A percentile compares a stretch with the other conserved stretches of the same genome.
Evolutionary conservation across 179 eudicot species (phyloP).

Genomic region (Beta corolliflora): DNA sequence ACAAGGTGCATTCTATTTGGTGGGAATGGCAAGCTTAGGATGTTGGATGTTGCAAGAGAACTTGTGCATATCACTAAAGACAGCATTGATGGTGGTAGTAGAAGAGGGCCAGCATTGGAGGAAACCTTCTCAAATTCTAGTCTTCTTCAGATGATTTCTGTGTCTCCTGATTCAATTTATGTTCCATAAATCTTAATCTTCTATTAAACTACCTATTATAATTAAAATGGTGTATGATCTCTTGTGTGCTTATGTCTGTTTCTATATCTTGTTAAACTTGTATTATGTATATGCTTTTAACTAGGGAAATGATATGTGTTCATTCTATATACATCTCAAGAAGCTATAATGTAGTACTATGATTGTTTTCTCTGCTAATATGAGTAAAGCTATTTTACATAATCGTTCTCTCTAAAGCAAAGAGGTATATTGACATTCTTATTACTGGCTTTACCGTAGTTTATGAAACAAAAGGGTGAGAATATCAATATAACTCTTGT

Average conservation of each 20-base stretch:
- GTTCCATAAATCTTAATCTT: conserved; percentile 37
- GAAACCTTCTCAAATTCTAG: conserved; percentile 87
- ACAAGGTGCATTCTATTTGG: conserved; percentile 78
- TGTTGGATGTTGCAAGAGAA: conserved; percentile 71
- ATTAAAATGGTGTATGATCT: not conserved
- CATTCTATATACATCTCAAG: conserved; percentile 4
- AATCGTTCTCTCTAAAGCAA: too few species aligned
- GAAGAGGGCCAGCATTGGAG: conserved; percentile 57
- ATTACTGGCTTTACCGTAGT: too few species aligned
- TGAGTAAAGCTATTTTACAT: too few species aligned
- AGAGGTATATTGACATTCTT: too few species aligned
- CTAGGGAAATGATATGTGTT: conserved; percentile 10
- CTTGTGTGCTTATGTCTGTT: not conserved
- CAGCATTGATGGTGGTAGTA: conserved; percentile 46
- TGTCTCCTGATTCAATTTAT: conserved; percentile 82
- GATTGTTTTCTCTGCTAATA: too few species aligned
- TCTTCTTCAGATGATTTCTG: conserved; percentile 84
- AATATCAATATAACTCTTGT: too few species aligned
- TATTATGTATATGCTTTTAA: conserved; percentile 24
- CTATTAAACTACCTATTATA: not conserved
- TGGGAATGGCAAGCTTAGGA: conserved; percentile 58
- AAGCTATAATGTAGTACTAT: not conserved
- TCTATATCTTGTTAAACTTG: conserved; percentile 15
- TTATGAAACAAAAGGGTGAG: too few species aligned
- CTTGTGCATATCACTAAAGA: conserved; percentile 52